These are phyloP conservation scores for Salvia rosmarinus DNA, from an alignment of 257 asterid species.

Conservation along the genomic window DNA sequence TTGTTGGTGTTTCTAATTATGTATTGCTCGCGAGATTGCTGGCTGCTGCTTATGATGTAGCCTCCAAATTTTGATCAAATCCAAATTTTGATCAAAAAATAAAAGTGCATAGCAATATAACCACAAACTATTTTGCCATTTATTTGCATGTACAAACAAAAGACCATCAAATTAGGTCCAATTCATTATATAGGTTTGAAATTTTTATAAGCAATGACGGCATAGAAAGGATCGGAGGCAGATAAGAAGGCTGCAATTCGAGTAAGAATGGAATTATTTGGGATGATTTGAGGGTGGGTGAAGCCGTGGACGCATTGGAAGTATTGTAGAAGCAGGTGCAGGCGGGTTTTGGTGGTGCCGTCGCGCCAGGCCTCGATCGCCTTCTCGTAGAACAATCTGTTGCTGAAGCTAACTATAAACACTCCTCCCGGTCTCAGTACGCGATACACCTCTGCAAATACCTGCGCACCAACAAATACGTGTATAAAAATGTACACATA, in stretches of 20 bases:
- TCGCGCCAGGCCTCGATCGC: constrained; percentile 80
- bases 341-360: constrained; percentile 57
- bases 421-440: constrained; percentile 76
- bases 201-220: constrained; percentile 70
- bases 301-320: constrained; percentile 80
- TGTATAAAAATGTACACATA: no score
- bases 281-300: constrained; percentile 54
- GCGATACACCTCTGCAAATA: constrained; percentile 64
- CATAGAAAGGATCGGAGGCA: constrained; percentile 78
- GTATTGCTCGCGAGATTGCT: no score
- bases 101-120: no score
- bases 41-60: no score
- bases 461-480: no score
- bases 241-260: constrained; percentile 45
- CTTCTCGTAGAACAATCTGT: constrained; percentile 75
- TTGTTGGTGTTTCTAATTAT: no score
- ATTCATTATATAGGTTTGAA: constrained; percentile 59
- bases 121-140: no score
- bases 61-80: no score
- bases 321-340: constrained; percentile 69
- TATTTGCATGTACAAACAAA: no score
- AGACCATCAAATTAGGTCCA: not conserved
- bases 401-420: constrained; percentile 77
- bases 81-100: no score
- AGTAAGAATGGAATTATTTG: constrained; percentile 43